Evolutionary conservation across 441 rosid species (phyloP).

Genomic region (Theobroma grandiflorum): DNA sequence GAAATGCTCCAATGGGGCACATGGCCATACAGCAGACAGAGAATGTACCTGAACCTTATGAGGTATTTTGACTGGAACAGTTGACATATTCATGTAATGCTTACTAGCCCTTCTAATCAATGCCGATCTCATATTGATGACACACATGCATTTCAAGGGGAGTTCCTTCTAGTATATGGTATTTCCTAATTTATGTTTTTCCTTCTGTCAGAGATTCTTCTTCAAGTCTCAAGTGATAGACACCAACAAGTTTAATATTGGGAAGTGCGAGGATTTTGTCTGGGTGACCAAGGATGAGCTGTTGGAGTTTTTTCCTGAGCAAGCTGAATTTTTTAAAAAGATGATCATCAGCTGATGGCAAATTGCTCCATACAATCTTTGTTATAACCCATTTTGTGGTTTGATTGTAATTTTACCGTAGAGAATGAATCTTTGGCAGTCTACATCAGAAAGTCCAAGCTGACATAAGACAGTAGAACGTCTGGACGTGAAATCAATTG

Average conservation of each 20-base stretch:
- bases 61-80: constrained; percentile 51
- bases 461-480: constrained; percentile 13
- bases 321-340: constrained; percentile 72
- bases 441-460: constrained; percentile 17
- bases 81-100: not conserved
- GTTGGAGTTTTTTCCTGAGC: constrained; percentile 74
- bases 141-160: not conserved
- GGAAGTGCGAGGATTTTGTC: constrained; percentile 74
- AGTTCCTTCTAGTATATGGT: not conserved
- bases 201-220: constrained; percentile 67
- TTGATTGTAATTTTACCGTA: constrained; percentile 23
- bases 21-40: constrained; percentile 59
- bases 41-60: constrained; percentile 53
- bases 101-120: not conserved
- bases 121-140: not conserved
- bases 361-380: not conserved
- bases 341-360: constrained; percentile 80
- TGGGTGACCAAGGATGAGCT: constrained; percentile 91
- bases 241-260: constrained; percentile 57
- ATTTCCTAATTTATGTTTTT: constrained; percentile 9
- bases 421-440: constrained; percentile 12
- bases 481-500: not conserved
- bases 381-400: constrained; percentile 11
- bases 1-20: constrained; percentile 98
- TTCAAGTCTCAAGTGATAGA: constrained; percentile 90